Evolutionary conservation across 2,329 filamentous ascomycete genomes (phyloP).

Genomic region (Ciborinia camelliae): DNA sequence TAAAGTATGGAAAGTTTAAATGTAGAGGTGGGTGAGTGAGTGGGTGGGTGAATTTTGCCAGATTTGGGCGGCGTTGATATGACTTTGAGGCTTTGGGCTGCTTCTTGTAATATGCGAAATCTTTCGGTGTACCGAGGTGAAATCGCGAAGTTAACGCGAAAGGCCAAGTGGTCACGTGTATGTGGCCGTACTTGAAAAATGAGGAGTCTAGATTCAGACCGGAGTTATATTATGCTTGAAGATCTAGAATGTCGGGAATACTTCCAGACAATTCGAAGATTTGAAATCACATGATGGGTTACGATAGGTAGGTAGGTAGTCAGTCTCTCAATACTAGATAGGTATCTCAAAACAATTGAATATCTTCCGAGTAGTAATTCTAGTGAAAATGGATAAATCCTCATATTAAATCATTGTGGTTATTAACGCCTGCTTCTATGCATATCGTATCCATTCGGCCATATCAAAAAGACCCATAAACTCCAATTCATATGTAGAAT

Average conservation of each 20-base stretch:
- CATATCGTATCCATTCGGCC: constrained; percentile 5
- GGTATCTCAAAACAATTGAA: not conserved
- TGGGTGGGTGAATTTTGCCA: too few species aligned
- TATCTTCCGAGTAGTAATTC: not conserved
- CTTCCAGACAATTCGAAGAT: not conserved
- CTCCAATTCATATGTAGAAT: constrained; percentile 2
- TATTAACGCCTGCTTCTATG: constrained; percentile 8
- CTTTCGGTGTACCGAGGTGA: not conserved
- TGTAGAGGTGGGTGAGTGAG: not conserved
- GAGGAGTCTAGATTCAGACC: not conserved
- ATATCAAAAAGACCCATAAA: not conserved
- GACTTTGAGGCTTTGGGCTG: too few species aligned
- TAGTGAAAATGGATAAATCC: not conserved
- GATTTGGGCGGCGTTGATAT: not conserved
- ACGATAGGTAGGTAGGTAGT: too few species aligned
- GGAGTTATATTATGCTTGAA: not conserved
- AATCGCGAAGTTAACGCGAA: constrained; percentile 13
- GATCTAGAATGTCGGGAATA: not conserved
- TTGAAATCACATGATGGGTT: not conserved
- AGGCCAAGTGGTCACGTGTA: not conserved
- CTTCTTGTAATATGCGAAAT: not conserved
- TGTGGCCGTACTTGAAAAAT: not conserved
- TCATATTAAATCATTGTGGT: not conserved
- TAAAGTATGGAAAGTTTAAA: not conserved
- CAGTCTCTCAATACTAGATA: too few species aligned